phyloP scores from a whole-genome alignment of 148 eudicot species.

The Salicornia ramosissima region DNA sequence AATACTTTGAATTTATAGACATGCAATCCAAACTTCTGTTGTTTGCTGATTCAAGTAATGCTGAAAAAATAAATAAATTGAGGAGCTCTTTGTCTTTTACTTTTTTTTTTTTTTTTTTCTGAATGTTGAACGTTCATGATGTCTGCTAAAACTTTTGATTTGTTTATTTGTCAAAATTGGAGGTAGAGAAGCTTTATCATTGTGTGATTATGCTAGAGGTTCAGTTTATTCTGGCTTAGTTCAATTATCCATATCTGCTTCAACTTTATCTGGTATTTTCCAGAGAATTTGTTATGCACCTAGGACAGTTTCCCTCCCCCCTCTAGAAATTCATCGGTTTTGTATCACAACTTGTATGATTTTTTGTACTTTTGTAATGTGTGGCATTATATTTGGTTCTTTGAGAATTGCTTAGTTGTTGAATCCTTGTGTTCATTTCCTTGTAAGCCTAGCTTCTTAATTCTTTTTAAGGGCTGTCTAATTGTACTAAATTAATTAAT shows the following conservation, averaged over 20 bases:
- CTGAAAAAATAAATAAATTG: background rate
- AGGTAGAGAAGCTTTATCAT: background rate
- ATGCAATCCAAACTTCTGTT: background rate
- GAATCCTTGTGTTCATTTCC: background rate
- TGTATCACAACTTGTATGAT: background rate
- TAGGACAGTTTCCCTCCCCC: background rate
- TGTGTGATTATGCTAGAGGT: background rate
- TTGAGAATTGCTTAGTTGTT: background rate
- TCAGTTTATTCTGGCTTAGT: background rate
- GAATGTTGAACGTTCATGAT: background rate
- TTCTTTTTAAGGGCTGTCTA: background rate
- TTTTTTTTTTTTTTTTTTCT: too few relatives aligned
- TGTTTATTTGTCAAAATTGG: background rate
- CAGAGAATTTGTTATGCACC: background rate
- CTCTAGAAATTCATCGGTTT: background rate
- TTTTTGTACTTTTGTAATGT: background rate
- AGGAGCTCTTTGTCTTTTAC: background rate
- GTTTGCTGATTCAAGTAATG: background rate
- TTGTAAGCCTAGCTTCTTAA: background rate
- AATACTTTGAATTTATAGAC: background rate
- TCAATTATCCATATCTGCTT: background rate
- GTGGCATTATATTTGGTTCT: background rate
- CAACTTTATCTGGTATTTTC: background rate
- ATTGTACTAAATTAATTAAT: conserved; percentile 7
- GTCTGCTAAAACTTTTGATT: background rate